Percentiles rank a stretch among this genome's conserved stretches.
Evolutionary conservation across 2,329 filamentous ascomycete genomes (phyloP).

Genomic region (Clarireedia sp.): DNA sequence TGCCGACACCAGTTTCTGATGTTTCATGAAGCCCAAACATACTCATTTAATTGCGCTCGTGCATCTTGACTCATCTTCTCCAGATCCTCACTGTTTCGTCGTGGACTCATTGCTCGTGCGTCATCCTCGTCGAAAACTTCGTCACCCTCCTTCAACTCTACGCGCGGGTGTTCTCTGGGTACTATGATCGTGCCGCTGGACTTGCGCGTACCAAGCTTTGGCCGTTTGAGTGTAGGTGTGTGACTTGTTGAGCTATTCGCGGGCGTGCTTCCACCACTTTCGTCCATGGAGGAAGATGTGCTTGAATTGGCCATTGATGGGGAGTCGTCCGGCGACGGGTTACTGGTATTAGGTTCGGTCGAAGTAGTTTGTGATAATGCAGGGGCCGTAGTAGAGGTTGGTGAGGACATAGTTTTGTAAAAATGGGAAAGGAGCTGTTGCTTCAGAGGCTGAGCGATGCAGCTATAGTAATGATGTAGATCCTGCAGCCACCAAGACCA

Average conservation of each 20-base stretch:
- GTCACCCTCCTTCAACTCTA: slow-evolving; percentile 64
- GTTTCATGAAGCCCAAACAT: slow-evolving; percentile 32
- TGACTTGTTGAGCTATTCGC: slow-evolving; percentile 6
- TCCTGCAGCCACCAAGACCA: background rate
- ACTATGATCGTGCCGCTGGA: slow-evolving; percentile 79
- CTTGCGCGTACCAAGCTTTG: slow-evolving; percentile 63
- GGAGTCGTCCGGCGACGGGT: slow-evolving; percentile 2
- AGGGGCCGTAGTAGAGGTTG: slow-evolving; percentile 1
- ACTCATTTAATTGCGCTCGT: slow-evolving; percentile 50
- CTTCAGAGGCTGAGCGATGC: background rate
- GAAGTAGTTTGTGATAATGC: background rate
- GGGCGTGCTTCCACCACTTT: slow-evolving; percentile 7
- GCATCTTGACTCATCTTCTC: slow-evolving; percentile 81
- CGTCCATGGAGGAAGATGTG: slow-evolving; percentile 6
- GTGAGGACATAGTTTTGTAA: slow-evolving; percentile 1
- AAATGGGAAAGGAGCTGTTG: slow-evolving; percentile 1
- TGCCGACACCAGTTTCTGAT: background rate
- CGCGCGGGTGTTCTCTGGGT: slow-evolving; percentile 64
- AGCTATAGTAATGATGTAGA: background rate
- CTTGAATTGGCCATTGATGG: slow-evolving; percentile 1
- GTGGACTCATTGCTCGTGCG: slow-evolving; percentile 88
- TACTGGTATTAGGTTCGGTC: slow-evolving; percentile 1
- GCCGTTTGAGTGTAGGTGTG: slow-evolving; percentile 36
- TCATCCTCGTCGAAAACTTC: slow-evolving; percentile 69
- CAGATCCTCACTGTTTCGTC: slow-evolving; percentile 83